phyloP scores from a whole-genome alignment of 2,329 filamentous ascomycete species.

The Cladophialophora immunda region DNA sequence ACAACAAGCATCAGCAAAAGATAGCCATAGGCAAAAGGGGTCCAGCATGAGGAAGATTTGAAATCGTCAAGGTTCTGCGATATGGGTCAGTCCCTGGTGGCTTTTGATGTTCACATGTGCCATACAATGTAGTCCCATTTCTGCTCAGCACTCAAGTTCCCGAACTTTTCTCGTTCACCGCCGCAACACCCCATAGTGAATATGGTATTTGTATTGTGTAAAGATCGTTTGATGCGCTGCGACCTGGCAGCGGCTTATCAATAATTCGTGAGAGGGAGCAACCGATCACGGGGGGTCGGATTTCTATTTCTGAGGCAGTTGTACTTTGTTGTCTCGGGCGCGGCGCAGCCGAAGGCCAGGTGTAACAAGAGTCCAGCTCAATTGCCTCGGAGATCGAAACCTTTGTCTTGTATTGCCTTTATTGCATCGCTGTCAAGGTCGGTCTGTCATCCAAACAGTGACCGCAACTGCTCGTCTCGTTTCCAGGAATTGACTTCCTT shows the following conservation, averaged over 20 bases:
- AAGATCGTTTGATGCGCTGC: constrained; percentile 29
- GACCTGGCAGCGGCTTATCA: constrained; percentile 35
- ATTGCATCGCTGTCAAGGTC: constrained; percentile 32
- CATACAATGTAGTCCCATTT: constrained; percentile 93
- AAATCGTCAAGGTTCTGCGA: constrained; percentile 74
- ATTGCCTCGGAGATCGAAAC: constrained; percentile 26
- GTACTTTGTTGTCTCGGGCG: constrained; percentile 12
- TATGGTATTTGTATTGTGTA: constrained; percentile 8
- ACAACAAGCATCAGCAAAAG: constrained; percentile 81
- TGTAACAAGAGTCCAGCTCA: constrained; percentile 41
- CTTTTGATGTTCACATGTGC: constrained; percentile 32
- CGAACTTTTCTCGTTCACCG: constrained; percentile 66
- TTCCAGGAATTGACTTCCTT: background rate
- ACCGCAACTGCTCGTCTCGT: constrained; percentile 3
- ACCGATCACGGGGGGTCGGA: constrained; percentile 23
- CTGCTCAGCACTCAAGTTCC: constrained; percentile 79
- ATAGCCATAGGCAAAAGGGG: constrained; percentile 82
- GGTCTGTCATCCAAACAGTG: background rate
- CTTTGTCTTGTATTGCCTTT: constrained; percentile 25
- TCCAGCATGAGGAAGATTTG: constrained; percentile 79
- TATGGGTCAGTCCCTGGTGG: constrained; percentile 25
- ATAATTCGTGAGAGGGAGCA: constrained; percentile 22
- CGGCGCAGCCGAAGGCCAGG: constrained; percentile 39
- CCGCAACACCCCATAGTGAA: constrained; percentile 72
- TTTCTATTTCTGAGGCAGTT: background rate